Conservation (phyloP, 2,329 filamentous ascomycete species). For the Trichoderma polysporum region DNA sequence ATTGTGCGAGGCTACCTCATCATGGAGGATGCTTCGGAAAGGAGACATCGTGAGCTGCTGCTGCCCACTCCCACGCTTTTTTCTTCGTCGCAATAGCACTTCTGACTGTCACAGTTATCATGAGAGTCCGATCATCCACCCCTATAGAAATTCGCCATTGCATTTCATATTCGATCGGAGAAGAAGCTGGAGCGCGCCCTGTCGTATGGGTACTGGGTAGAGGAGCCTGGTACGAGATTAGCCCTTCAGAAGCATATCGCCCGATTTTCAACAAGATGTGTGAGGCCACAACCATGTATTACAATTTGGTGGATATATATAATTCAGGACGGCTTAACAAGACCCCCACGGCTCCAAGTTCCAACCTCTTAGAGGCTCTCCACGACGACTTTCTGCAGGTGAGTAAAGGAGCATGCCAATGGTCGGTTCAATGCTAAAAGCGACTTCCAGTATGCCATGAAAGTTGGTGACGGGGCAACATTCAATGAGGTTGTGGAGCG, state of each 20-base stretch:
- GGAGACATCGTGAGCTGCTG: conserved; percentile 37
- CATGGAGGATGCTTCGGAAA: conserved; percentile 45
- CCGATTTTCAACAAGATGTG: conserved; percentile 59
- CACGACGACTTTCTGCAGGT: conserved; percentile 33
- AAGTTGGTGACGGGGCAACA: conserved; percentile 52
- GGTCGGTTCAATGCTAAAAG: background rate
- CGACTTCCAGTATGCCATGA: conserved; percentile 47
- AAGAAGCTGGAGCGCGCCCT: conserved; percentile 50
- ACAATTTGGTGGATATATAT: conserved; percentile 60
- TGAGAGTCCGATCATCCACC: conserved; percentile 31
- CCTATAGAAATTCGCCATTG: conserved; percentile 56
- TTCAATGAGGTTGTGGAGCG: conserved; percentile 49
- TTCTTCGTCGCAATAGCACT: background rate
- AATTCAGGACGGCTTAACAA: conserved; percentile 32
- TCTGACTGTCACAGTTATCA: conserved; percentile 34
- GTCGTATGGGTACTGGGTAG: conserved; percentile 61
- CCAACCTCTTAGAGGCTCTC: conserved; percentile 22
- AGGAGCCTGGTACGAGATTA: conserved; percentile 68
- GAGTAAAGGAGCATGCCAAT: background rate
- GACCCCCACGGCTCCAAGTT: conserved; percentile 31
- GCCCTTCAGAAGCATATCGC: conserved; percentile 57
- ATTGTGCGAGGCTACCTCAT: conserved; percentile 60
- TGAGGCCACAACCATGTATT: conserved; percentile 64
- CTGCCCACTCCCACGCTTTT: background rate
- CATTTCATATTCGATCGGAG: conserved; percentile 53